Base-by-base conservation (phyloP, 208 protist species). In the Crithidia acanthocephali region DNA sequence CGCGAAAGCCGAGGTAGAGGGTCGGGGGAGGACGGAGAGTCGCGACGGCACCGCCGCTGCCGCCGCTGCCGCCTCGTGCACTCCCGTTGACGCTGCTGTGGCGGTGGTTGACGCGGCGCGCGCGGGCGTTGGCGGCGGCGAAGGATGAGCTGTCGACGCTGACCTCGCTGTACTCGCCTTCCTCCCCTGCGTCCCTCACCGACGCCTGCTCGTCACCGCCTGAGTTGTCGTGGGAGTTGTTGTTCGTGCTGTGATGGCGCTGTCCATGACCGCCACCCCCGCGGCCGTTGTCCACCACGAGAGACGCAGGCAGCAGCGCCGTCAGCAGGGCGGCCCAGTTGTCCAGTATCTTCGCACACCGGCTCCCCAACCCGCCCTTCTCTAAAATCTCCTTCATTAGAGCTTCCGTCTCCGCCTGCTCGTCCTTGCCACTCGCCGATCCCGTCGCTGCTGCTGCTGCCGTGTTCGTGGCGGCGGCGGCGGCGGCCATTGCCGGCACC, bases 1-100 rank as follows among this genome's bases (percentile, higher is more conserved):
- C 89, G 50, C 85, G 80, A 22, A 87, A 66, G 37, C 82, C 92
- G 42, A 87, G 59, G 68, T 82, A 96, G 35, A 96, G 79, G 25
- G 81, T 67, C 50, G 87, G 83, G 0, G 76, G 85, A 16, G 45
- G 78, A 25, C 77, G 75, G 8, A 81, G 50, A 18, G 42, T 48
- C 1, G 68, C 61, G 18, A 55, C 65, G 23, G 42, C 59, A 16
- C 20, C 33, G 42, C 27, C 27, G 37, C 44, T n/a, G 47, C 35
- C 53, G 7, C 13, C 37, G 20, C 33, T 3, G 42, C 25, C 28
- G 45, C 2, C 20, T 18, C 3, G 37, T 2, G 50, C 51, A 28
- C 2, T 37, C 28, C 7, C 28, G 0, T n/a, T 18, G 6, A 10
- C 28, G 56, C 27, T 60, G 57, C 64, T 76, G 63, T 28, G 55